These are phyloP conservation scores for Dipodascopsis uninucleata DNA, from an alignment of 805 yeast genomes.

Conservation along the genomic window DNA sequence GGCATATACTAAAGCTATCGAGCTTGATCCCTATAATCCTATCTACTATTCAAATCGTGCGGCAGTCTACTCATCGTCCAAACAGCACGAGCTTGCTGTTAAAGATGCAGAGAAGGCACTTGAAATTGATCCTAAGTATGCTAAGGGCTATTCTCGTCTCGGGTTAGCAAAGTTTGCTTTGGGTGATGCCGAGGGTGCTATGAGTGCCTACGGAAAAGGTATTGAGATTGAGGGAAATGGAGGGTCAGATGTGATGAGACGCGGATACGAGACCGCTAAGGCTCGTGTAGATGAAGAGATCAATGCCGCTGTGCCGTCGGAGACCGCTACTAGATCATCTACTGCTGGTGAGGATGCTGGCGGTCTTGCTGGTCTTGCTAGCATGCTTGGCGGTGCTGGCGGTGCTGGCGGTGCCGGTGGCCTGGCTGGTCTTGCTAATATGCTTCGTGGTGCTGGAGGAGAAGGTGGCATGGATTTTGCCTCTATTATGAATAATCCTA, in stretches of 20 bases:
- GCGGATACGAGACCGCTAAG: conserved; percentile 92
- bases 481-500: conserved; percentile 84
- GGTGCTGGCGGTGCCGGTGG: conserved; percentile 62
- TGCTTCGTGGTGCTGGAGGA: conserved; percentile 57
- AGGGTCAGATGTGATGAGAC: conserved; percentile 84
- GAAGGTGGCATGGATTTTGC: conserved; percentile 72
- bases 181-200: conserved; percentile 85
- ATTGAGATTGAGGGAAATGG: conserved; percentile 79
- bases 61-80: conserved; percentile 83
- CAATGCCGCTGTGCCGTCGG: conserved; percentile 28
- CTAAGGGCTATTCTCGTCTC: conserved; percentile 91
- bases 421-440: conserved; percentile 49
- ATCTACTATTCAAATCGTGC: conserved; percentile 92
- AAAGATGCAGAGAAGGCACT: conserved; percentile 82
- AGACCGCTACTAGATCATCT: conserved; percentile 5
- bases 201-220: conserved; percentile 87
- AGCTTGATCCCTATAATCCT: conserved; percentile 64
- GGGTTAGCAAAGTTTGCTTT: conserved; percentile 93
- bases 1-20: conserved; percentile 78
- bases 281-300: conserved; percentile 72
- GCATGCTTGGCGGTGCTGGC: conserved; percentile 55
- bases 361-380: conserved; percentile 37
- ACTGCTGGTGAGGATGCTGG: conserved; percentile 15
- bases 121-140: conserved; percentile 68
- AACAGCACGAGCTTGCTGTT: conserved; percentile 72